These are phyloP conservation scores for Paramecium primaurelia DNA, from an alignment of 73 alveolate genomes.

Conservation along the genomic window DNA sequence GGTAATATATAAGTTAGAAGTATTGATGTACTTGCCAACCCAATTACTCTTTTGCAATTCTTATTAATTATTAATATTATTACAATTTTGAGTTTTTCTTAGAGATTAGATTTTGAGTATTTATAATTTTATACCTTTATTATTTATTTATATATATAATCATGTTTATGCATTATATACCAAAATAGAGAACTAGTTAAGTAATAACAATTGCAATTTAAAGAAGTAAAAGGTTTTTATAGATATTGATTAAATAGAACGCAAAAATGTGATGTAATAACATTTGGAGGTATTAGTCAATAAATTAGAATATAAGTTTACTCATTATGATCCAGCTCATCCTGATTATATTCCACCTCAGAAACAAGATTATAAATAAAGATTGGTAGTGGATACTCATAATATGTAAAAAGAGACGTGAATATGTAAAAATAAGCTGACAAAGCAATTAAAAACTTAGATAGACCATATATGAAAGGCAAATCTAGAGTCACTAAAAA, in stretches of 20 bases:
- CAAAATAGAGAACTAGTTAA: not conserved
- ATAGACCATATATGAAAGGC: conserved; percentile 57
- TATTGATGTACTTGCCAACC: no score
- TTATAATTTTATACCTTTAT: no score
- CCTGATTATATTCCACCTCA: conserved; percentile 4
- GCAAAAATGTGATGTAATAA: not conserved
- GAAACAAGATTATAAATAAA: not conserved
- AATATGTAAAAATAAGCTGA: conserved; percentile 33
- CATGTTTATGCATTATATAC: not conserved
- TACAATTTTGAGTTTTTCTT: no score
- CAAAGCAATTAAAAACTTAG: conserved; percentile 23
- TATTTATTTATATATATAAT: not conserved
- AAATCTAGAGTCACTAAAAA: conserved; percentile 33
- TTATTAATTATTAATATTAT: no score
- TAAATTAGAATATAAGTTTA: not conserved
- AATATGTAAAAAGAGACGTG: conserved; percentile 39
- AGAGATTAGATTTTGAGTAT: no score
- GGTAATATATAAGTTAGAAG: no score
- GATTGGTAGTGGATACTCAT: conserved; percentile 8
- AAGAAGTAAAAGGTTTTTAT: not conserved
- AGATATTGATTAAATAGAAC: not conserved
- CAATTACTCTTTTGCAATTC: no score
- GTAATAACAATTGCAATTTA: not conserved
- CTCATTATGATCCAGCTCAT: conserved; percentile 9
- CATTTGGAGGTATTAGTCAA: not conserved